A percentile compares a stretch with the other conserved stretches of the same genome.
These are phyloP conservation scores for Phytophthora syringae DNA, from an alignment of 352 stramenopile genomes.

Conservation along the genomic window DNA sequence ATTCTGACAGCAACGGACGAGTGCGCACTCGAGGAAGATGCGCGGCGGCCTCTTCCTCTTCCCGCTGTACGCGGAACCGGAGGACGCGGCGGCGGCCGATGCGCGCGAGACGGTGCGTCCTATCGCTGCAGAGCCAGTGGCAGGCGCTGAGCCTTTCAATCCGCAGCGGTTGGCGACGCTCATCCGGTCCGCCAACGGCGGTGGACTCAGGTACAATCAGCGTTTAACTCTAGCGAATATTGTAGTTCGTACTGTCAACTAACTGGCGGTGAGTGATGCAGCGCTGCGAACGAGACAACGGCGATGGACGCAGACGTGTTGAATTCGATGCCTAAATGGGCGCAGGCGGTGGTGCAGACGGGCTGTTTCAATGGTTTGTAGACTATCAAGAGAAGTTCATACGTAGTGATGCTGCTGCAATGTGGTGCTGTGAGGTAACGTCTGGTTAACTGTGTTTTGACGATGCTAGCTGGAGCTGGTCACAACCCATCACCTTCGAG, in stretches of 20 bases:
- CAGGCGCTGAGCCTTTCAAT: constrained; percentile 30
- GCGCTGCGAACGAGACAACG: constrained; percentile 24
- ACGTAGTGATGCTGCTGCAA: background rate
- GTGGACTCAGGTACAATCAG: constrained; percentile 43
- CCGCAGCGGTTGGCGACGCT: constrained; percentile 49
- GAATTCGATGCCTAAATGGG: constrained; percentile 61
- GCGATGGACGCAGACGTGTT: constrained; percentile 44
- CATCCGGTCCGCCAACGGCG: constrained; percentile 41
- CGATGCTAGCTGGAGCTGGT: constrained; percentile 7
- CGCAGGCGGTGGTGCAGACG: constrained; percentile 54
- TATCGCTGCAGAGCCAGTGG: constrained; percentile 12
- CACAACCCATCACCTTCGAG: constrained; percentile 3
- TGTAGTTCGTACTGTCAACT: too few species aligned
- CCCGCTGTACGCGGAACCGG: constrained; percentile 52
- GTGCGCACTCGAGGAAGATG: constrained; percentile 41
- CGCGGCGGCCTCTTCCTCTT: constrained; percentile 60
- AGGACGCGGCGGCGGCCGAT: constrained; percentile 37
- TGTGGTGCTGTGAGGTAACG: background rate
- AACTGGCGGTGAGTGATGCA: constrained; percentile 1
- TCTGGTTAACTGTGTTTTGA: constrained; percentile 1
- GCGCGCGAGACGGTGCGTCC: constrained; percentile 28
- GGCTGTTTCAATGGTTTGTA: constrained; percentile 57
- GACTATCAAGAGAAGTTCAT: background rate
- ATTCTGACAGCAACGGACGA: constrained; percentile 3
- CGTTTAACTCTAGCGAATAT: constrained; percentile 1